Evolutionary conservation across 1,284 basidiomycete genomes (phyloP).

Genomic region (Irpex rosettiformis): DNA sequence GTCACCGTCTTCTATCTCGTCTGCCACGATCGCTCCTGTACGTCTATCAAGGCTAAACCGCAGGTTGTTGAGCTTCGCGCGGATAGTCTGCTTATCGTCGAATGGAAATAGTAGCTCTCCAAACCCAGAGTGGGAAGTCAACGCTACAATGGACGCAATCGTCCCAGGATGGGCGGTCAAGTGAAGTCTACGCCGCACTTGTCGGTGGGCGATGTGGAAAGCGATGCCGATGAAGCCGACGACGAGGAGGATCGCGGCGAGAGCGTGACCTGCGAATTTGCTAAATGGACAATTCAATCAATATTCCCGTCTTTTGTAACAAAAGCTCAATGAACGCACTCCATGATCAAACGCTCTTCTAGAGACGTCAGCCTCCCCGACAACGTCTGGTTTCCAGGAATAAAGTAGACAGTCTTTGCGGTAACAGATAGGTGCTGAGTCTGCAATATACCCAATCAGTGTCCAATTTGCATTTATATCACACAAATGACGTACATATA

Average conservation of each 20-base stretch:
- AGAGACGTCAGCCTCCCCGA: conserved; percentile 34
- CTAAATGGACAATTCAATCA: conserved; percentile 29
- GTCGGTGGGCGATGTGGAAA: conserved; percentile 44
- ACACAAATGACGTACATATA: conserved; percentile 45
- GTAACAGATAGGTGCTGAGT: conserved; percentile 52
- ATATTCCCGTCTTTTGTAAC: neutral
- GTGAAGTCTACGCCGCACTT: conserved; percentile 45
- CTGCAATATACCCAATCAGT: conserved; percentile 25
- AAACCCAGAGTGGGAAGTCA: conserved; percentile 60
- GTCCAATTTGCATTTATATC: neutral
- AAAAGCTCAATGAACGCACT: conserved; percentile 37
- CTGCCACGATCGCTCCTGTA: conserved; percentile 61
- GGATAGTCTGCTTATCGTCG: conserved; percentile 42
- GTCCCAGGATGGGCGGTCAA: conserved; percentile 56
- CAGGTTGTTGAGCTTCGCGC: conserved; percentile 46
- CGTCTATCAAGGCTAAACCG: conserved; percentile 54
- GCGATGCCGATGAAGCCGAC: conserved; percentile 43
- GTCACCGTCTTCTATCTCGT: conserved; percentile 27
- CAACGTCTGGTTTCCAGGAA: conserved; percentile 33
- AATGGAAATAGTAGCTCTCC: conserved; percentile 59
- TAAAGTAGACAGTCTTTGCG: conserved; percentile 55
- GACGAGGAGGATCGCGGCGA: conserved; percentile 43
- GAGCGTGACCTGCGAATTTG: conserved; percentile 43
- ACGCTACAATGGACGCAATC: conserved; percentile 50
- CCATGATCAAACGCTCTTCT: conserved; percentile 45